Conservation (phyloP, 306 rosid genomes). For the Quercus mongolica region DNA sequence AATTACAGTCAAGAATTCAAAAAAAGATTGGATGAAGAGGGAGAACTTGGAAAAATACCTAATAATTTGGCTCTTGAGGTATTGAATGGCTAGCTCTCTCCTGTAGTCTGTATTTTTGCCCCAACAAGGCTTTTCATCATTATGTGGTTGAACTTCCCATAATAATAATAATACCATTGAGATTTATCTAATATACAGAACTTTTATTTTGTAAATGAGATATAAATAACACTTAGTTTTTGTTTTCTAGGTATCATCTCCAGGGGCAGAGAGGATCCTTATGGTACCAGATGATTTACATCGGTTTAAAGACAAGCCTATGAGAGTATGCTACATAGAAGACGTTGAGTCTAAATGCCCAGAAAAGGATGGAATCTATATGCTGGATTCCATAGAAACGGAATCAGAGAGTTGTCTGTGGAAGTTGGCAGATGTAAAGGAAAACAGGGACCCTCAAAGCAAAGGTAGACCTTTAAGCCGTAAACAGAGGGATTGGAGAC, state of each 20-base stretch:
- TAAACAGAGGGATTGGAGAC: slow-evolving; percentile 87
- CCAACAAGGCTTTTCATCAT: slow-evolving; percentile 11
- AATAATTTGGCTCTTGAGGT: slow-evolving; percentile 85
- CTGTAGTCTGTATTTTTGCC: not conserved
- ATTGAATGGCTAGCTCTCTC: slow-evolving; percentile 6
- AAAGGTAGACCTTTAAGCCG: slow-evolving; percentile 85
- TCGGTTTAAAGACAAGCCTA: slow-evolving; percentile 76
- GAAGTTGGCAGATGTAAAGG: slow-evolving; percentile 86
- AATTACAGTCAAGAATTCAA: slow-evolving; percentile 65
- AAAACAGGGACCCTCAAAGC: slow-evolving; percentile 63
- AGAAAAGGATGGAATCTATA: slow-evolving; percentile 56
- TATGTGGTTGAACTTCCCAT: not conserved
- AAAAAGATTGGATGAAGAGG: slow-evolving; percentile 69
- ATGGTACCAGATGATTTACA: slow-evolving; percentile 72
- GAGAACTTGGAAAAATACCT: slow-evolving; percentile 82
- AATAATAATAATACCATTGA: not conserved
- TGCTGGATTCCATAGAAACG: slow-evolving; percentile 57
- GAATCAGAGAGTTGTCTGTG: slow-evolving; percentile 67
- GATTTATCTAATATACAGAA: slow-evolving; percentile 14
- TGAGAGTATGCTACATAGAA: slow-evolving; percentile 62
- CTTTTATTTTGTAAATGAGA: not conserved
- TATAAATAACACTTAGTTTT: slow-evolving; percentile 14
- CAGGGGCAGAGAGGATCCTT: slow-evolving; percentile 85
- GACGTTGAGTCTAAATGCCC: slow-evolving; percentile 37
- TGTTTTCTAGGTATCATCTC: slow-evolving; percentile 72